Percentiles rank a stretch among this genome's conserved stretches.
Conservation (phyloP, 768 basidiomycete genomes). For the Tylopilus sp. region DNA sequence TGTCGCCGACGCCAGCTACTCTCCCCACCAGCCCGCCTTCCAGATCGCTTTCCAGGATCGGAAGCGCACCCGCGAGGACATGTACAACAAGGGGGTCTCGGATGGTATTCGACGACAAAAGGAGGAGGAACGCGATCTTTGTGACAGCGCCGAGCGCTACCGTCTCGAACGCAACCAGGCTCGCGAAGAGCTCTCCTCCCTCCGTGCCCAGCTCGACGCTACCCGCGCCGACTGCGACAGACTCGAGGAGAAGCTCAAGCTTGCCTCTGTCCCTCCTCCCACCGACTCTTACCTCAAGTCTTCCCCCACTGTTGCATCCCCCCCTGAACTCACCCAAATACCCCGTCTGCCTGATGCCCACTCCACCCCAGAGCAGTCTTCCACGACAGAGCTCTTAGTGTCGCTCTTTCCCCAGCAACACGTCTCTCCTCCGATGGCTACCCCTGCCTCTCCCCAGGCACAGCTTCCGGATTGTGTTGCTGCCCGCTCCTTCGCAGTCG, state of each 20-base stretch:
- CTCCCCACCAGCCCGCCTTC: constrained; percentile 36
- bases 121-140: constrained; percentile 34
- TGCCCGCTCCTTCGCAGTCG: constrained; percentile 33
- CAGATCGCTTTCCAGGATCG: constrained; percentile 39
- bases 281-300: not conserved
- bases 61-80: constrained; percentile 36
- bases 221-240: constrained; percentile 32
- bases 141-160: constrained; percentile 33
- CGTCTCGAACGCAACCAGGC: constrained; percentile 36
- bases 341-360: constrained; percentile 2
- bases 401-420: constrained; percentile 22
- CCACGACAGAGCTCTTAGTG: constrained; percentile 14
- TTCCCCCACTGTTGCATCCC: not conserved
- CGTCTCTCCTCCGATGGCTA: constrained; percentile 23
- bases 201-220: constrained; percentile 34
- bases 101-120: constrained; percentile 42
- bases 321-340: constrained; percentile 11
- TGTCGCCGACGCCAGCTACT: constrained; percentile 38
- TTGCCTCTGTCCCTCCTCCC: not conserved
- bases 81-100: constrained; percentile 37
- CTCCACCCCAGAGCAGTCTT: constrained; percentile 4
- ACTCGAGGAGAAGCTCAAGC: constrained; percentile 26
- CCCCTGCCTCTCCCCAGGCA: constrained; percentile 33
- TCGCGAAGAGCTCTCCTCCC: constrained; percentile 29
- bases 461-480: constrained; percentile 34